Percentiles rank a stretch among this genome's conserved stretches.
phyloP scores from a whole-genome alignment of 2,329 filamentous ascomycete species.

The Pseudophaeomoniella oleicola region DNA sequence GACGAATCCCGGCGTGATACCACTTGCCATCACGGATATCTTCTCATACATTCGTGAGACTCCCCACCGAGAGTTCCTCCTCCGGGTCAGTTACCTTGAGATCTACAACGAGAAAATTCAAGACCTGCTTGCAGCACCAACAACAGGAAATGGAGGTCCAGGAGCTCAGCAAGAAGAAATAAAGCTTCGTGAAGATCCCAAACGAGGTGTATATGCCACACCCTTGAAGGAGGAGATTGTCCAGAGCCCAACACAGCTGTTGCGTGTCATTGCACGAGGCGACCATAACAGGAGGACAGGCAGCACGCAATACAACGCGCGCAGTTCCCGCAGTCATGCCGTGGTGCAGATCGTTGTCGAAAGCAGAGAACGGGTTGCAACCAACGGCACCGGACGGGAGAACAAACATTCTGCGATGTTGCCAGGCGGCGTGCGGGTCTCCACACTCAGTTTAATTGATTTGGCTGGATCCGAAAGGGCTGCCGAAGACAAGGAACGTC shows the following conservation, averaged over 20 bases:
- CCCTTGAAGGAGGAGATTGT: slow-evolving; percentile 97
- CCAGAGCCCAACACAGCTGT: slow-evolving; percentile 86
- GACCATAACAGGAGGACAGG: slow-evolving; percentile 81
- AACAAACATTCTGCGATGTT: slow-evolving; percentile 52
- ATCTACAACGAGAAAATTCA: slow-evolving; percentile 99
- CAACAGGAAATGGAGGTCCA: slow-evolving; percentile 39
- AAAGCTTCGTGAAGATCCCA: slow-evolving; percentile 90
- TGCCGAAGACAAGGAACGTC: slow-evolving; percentile 84
- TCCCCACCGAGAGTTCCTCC: slow-evolving; percentile 79
- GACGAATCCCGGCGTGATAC: slow-evolving; percentile 89
- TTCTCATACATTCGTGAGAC: slow-evolving; percentile 98
- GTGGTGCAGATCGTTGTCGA: slow-evolving; percentile 98
- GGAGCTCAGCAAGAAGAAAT: slow-evolving; percentile 67
- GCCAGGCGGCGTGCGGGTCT: slow-evolving; percentile 86
- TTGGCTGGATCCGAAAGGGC: slow-evolving; percentile 91
- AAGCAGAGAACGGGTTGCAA: slow-evolving; percentile 70
- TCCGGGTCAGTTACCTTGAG: slow-evolving; percentile 94
- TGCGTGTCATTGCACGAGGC: slow-evolving; percentile 87
- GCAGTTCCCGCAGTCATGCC: slow-evolving; percentile 93
- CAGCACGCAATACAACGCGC: slow-evolving; percentile 91
- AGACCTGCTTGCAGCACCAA: slow-evolving; percentile 69
- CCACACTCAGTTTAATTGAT: slow-evolving; percentile 89
- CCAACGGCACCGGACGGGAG: slow-evolving; percentile 32
- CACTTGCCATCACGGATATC: slow-evolving; percentile 92
- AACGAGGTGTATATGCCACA: slow-evolving; percentile 89